Base-by-base conservation (phyloP, 2,329 filamentous ascomycete species). In the Arthrobotrys musiformis region DNA sequence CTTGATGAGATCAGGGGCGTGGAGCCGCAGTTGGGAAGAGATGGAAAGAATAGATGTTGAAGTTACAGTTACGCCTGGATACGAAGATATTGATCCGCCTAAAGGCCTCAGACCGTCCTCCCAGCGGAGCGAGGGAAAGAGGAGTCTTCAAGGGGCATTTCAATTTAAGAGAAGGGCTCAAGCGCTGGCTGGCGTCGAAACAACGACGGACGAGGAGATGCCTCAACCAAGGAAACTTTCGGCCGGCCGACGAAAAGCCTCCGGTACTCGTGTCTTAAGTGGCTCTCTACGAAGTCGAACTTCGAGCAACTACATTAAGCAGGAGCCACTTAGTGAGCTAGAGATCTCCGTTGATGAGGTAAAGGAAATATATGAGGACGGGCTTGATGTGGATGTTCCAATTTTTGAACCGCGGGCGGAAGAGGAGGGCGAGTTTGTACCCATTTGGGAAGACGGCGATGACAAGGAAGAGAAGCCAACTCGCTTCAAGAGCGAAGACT, bases 11-110 rank as follows among this genome's bases (percentile, higher is more conserved):
- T 90, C 93, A 4, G 93, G 93, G 0, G 94, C 95, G 0, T 99
- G 95, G 95, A 89, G 89, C 3, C 94, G 94, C 1, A 94, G 93
- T 73, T 99, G 94, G 94, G 92, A 89, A 80, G 94, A 98, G 84
- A 99, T 99, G 95, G 95, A 99, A 84, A 89, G 94, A n/a, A 93
- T 98, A 0, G 95, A 99, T 82, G 92, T 97, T 0, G 94, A 98
- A 83, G 89, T 99, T 63, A 72, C 68, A 0, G 73, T 72, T 22
- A 78, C 73, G 1, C 60, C 73, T 37, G 73, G 73, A 6, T 72
- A 70, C 13, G 73, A 78, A 28, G 73, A 78, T 24, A 67, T 78
- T 19, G 68, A 72, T 2, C 66, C 66, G 8, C 19, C 50, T 13
- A 66, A 46, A 28, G n/a, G 5, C n/a, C 35, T 52, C 7, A 66